Evolutionary conservation across 2,329 filamentous ascomycete genomes (phyloP), one percentile per base, ranked within the genome.

Genomic region (Colletotrichum limetticola): DNA sequence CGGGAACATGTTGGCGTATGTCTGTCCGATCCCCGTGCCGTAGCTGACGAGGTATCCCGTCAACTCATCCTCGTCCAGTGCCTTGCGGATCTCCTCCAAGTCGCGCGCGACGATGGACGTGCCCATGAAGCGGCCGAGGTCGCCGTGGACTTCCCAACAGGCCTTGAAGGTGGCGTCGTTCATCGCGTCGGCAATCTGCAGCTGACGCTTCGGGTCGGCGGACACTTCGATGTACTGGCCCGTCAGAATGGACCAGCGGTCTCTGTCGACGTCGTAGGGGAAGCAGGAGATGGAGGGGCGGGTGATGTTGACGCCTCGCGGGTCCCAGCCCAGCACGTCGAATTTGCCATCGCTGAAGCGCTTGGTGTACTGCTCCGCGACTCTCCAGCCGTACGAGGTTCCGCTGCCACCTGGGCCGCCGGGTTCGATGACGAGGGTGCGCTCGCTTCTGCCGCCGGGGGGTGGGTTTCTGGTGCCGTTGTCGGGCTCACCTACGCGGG

Each of bases 301-400:
- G 1, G 86, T 85, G 1, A 80, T 77, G 75, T 88, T 88, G 66
- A 89, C 85, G 1, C 87, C 87, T 4, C 87, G 83, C n/a, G 87
- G 87, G 64, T 89, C 87, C 83, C 86, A 89, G n/a, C 86, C 86
- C 16, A 89, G 77, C 6, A 88, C 83, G 71, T 88, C 86, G 26
- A 83, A 86, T 26, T 79, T 76, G 26, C 83, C 80, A 37, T 82
- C 82, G 68, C 85, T 86, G 14, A 88, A 77, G 3, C 84, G 83
- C 67, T 82, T 76, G 4, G 84, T 83, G 46, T 85, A 71, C 0
- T 73, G 66, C 68, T 86, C 82, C 4, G 80, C 82, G 0, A 74
- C 75, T 6, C 80, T 75, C 84, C 84, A 87, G 3, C 79, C 81
- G 52, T 84, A 84, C 0, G 67, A 78, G 0, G 84, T 86, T 4